phyloP scores from a whole-genome alignment of 352 stramenopile genomes.

The Aphanomyces stellatus region DNA sequence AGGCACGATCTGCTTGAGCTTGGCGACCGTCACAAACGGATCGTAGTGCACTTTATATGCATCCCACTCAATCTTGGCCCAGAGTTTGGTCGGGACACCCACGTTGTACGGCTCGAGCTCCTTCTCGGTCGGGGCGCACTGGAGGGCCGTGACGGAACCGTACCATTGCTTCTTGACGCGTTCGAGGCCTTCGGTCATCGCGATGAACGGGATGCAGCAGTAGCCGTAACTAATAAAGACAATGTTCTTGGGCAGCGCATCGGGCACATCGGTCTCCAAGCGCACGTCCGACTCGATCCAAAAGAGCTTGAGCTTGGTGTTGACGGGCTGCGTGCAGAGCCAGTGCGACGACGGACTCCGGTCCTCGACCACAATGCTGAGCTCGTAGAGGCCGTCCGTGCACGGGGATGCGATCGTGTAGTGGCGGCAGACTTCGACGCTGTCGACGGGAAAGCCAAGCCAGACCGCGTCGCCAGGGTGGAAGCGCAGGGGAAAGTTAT shows the following conservation, averaged over 20 bases:
- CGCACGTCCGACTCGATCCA: background rate
- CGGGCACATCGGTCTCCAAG: conserved; percentile 7
- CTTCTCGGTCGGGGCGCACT: background rate
- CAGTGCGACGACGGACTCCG: background rate
- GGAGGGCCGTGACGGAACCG: background rate
- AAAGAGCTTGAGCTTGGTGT: background rate
- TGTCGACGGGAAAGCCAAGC: background rate
- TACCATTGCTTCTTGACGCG: background rate
- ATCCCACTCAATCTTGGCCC: background rate
- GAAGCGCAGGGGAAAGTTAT: conserved; percentile 10
- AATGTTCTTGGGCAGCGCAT: background rate
- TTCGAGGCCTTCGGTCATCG: background rate
- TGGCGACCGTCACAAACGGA: background rate
- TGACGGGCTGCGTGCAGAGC: background rate
- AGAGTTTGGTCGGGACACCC: background rate
- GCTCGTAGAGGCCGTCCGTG: background rate
- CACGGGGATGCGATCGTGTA: background rate
- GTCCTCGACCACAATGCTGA: background rate
- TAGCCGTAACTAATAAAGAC: background rate
- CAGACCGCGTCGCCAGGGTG: conserved; percentile 8
- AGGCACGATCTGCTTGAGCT: background rate
- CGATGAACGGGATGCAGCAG: background rate
- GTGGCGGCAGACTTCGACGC: background rate
- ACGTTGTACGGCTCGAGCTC: background rate
- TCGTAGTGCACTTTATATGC: background rate